Evolutionary conservation across 176 grass and related monocot genomes (phyloP).

Genomic region (Hsuehochloa calcarea): DNA sequence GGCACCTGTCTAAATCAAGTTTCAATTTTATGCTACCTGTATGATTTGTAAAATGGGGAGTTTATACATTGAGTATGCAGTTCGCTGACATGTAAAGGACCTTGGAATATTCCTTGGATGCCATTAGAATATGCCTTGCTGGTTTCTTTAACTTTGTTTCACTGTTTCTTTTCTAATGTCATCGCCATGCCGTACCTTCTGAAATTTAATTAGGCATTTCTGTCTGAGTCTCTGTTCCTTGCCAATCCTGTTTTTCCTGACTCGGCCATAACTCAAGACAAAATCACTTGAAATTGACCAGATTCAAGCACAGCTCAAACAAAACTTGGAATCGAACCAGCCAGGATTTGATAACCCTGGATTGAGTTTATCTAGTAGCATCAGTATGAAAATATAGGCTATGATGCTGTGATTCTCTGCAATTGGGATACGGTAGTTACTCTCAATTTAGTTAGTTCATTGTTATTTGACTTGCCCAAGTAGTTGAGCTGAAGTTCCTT

Average conservation of each 20-base stretch:
- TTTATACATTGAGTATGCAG: not conserved
- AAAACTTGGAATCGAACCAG: not conserved
- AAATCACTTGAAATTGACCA: not conserved
- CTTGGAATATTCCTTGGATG: not conserved
- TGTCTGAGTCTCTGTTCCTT: no score
- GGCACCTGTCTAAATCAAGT: constrained; percentile 17
- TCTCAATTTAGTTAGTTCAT: not conserved
- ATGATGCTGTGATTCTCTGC: not conserved
- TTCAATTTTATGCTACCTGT: not conserved
- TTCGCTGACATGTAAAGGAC: no score
- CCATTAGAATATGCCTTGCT: not conserved
- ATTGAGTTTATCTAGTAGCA: not conserved
- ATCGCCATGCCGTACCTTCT: not conserved
- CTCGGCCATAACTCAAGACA: not conserved
- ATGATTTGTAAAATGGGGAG: not conserved
- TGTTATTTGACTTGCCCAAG: not conserved
- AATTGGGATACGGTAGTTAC: not conserved
- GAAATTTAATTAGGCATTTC: not conserved
- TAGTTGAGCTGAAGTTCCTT: not conserved
- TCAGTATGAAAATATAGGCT: not conserved
- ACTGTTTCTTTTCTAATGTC: not conserved
- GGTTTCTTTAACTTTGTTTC: not conserved
- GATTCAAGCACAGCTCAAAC: not conserved
- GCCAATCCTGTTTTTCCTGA: no score
- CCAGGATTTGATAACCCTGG: not conserved